Conservation (phyloP, 345 rosid species). For the Balakata baccata region DNA sequence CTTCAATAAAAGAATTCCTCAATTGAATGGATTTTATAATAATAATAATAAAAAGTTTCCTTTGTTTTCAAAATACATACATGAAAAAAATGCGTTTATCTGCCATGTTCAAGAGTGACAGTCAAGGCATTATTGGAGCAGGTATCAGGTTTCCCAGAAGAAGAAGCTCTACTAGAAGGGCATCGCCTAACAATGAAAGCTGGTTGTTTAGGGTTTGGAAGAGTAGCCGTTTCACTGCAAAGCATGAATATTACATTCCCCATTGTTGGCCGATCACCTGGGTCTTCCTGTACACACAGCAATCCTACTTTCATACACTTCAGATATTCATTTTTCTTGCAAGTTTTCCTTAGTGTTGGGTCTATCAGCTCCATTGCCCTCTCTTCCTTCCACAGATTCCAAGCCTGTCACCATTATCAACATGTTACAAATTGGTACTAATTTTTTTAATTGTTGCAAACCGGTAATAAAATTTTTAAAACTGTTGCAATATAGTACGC, state of each 20-base stretch:
- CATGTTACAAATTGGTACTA: too few species aligned
- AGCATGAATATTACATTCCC: constrained; percentile 21
- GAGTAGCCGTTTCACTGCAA: constrained; percentile 14
- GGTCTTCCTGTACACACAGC: constrained; percentile 27
- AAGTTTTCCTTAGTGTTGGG: constrained; percentile 6
- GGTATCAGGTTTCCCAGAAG: constrained; percentile 47
- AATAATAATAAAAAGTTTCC: too few species aligned
- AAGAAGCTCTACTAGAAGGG: constrained; percentile 43
- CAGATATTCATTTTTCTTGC: constrained; percentile 10
- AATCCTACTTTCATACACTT: constrained; percentile 19
- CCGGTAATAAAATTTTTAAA: too few species aligned
- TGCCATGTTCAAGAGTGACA: constrained; percentile 49
- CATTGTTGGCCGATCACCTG: constrained; percentile 15
- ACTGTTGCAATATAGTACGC: too few species aligned
- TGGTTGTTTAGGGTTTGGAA: constrained; percentile 21
- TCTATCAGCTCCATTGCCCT: constrained; percentile 20
- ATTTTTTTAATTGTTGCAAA: too few species aligned
- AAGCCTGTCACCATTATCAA: constrained; percentile 16
- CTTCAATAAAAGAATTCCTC: too few species aligned
- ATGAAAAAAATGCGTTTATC: constrained; percentile 22
- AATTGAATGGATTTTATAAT: too few species aligned
- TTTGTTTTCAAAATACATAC: neutral
- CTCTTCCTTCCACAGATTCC: constrained; percentile 25
- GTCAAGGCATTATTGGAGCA: constrained; percentile 44
- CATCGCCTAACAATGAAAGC: constrained; percentile 20